These are phyloP conservation scores for Rhododendron williamsianum DNA, from an alignment of 148 eudicot species.

Conservation along the genomic window DNA sequence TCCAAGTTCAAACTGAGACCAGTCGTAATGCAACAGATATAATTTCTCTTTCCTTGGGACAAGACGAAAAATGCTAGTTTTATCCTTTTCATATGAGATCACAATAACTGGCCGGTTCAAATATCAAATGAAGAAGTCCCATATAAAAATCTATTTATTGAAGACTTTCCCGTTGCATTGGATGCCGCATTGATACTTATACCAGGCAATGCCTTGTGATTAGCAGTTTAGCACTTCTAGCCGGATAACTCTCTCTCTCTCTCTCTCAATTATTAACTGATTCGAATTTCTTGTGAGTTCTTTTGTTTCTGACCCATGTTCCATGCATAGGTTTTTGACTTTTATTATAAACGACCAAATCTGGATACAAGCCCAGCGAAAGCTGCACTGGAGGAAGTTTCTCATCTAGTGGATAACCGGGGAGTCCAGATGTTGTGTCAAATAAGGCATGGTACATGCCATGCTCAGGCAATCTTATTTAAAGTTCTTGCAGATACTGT, in stretches of 20 bases:
- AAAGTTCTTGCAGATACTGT: conserved; percentile 80
- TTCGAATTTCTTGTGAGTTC: background rate
- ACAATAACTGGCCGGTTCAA: background rate
- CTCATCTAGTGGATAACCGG: conserved; percentile 39
- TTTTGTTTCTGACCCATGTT: background rate
- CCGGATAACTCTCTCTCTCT: background rate
- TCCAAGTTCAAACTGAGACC: background rate
- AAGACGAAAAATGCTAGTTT: background rate
- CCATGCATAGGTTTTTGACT: conserved; percentile 52
- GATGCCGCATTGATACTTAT: background rate
- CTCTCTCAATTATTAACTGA: background rate
- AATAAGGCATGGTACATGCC: conserved; percentile 76
- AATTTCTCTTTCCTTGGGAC: background rate
- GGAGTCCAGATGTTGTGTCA: conserved; percentile 82
- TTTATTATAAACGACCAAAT: conserved; percentile 60
- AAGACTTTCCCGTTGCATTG: background rate
- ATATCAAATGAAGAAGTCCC: background rate
- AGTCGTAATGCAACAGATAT: background rate
- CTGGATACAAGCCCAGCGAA: conserved; percentile 45
- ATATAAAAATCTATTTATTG: background rate
- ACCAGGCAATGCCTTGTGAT: background rate
- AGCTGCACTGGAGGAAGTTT: conserved; percentile 47
- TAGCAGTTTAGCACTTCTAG: background rate
- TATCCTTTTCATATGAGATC: background rate
- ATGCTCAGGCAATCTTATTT: conserved; percentile 74